A percentile compares a stretch with the other conserved stretches of the same genome.
Conservation (phyloP, 768 basidiomycete genomes). For the Symmetrospora coprosmae region DNA sequence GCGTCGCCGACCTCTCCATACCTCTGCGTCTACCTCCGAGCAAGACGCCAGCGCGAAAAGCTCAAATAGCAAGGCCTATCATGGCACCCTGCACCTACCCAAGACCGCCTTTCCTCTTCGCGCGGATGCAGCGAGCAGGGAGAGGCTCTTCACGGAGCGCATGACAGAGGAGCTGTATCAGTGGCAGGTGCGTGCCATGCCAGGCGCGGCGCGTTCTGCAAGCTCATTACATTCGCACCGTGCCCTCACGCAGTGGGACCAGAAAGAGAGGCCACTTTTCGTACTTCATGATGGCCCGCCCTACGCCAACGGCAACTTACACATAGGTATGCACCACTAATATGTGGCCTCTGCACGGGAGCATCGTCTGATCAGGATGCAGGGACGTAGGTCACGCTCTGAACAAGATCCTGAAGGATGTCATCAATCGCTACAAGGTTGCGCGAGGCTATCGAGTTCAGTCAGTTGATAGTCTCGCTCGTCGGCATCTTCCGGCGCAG, state of each 20-base stretch:
- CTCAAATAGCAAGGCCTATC: slow-evolving; percentile 42
- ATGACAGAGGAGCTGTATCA: slow-evolving; percentile 62
- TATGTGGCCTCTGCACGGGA: too few species aligned
- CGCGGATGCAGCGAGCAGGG: slow-evolving; percentile 51
- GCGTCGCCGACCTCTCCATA: too few species aligned
- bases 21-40: too few species aligned
- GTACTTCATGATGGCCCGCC: slow-evolving; percentile 92
- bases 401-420: slow-evolving; percentile 92
- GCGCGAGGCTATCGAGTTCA: slow-evolving; percentile 62
- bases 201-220: too few species aligned
- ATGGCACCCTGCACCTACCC: slow-evolving; percentile 61
- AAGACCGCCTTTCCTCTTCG: slow-evolving; percentile 66
- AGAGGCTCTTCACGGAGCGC: slow-evolving; percentile 47
- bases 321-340: slow-evolving; percentile 55
- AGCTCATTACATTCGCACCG: neutral
- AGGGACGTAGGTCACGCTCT: slow-evolving; percentile 63
- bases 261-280: slow-evolving; percentile 55
- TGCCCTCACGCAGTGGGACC: slow-evolving; percentile 44
- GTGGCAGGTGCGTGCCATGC: slow-evolving; percentile 38
- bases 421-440: slow-evolving; percentile 78
- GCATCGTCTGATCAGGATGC: neutral
- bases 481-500: neutral
- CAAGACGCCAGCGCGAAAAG: too few species aligned
- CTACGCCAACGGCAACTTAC: slow-evolving; percentile 89
- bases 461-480: slow-evolving; percentile 42